Conservation (phyloP, 139 green algal genomes). For the Eudorina sp. region DNA sequence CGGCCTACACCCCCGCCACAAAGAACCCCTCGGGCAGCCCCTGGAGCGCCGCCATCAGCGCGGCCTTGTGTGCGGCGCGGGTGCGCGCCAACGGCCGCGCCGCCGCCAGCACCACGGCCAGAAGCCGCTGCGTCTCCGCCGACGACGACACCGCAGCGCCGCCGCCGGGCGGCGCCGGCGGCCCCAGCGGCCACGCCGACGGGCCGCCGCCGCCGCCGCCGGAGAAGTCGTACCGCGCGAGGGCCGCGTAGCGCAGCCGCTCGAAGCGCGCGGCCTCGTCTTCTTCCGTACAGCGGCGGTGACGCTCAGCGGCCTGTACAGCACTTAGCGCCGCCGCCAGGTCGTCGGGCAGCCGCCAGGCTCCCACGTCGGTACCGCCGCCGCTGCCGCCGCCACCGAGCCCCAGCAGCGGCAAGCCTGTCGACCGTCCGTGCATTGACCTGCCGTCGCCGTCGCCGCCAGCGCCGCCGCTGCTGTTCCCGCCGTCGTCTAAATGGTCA, state of each 20-base stretch:
- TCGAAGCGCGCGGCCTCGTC: not conserved
- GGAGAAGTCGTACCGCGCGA: conserved; percentile 8
- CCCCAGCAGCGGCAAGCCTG: not conserved
- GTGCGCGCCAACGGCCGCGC: conserved; percentile 34
- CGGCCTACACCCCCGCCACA: conserved; percentile 33
- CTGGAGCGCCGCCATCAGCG: conserved; percentile 17
- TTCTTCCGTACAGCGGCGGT: not conserved
- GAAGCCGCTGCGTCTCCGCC: conserved; percentile 39
- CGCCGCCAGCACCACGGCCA: conserved; percentile 31
- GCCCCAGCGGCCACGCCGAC: not conserved
- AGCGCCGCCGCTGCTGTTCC: not conserved
- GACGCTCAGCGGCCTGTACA: not conserved
- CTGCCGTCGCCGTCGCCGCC: not conserved
- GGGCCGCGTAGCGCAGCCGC: not conserved
- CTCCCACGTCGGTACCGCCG: not conserved
- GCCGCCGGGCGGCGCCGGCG: not conserved
- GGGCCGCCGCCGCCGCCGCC: not conserved
- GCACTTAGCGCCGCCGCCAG: not conserved
- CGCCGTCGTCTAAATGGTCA: not conserved
- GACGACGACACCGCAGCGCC: not conserved
- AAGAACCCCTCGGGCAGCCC: conserved; percentile 9
- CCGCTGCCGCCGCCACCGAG: too few species aligned
- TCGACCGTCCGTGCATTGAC: not conserved
- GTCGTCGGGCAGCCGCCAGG: conserved; percentile 37
- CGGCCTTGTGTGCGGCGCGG: conserved; percentile 15